Evolutionary conservation across 768 basidiomycete genomes (phyloP), one percentile per base, ranked within the genome.

Genomic region (Russula ochroleuca): DNA sequence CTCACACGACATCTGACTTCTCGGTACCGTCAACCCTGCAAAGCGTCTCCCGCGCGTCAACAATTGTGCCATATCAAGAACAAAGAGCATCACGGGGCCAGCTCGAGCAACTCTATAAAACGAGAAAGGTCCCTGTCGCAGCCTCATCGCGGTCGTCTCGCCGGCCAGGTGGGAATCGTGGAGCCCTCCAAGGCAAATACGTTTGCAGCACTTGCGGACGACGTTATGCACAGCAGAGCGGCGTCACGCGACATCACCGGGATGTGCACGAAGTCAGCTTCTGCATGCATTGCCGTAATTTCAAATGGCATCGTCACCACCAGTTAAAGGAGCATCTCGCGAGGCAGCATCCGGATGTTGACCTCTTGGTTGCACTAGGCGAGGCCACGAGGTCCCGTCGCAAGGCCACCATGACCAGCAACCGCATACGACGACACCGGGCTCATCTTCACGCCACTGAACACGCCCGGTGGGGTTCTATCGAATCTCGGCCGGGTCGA

Each of bases 251-350:
- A 4, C 60, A 61, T 48, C 45, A 38, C 5, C 23, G 10, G 4
- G 53, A 61, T 17, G 38, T 17, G 5, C 60, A 54, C 17, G 43
- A 45, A 17, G 41, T 43, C 17, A 54, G 9, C 7, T 9, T 37
- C 13, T 28, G 28, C 28, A 41, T 9, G 6, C 14, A 28, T 23
- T 54, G 52, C 15, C 21, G 28, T 28, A 4, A 5, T 28, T 54
- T 61, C 60, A 47, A 31, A 48, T 61, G 60, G 60, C 25, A 25
- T 23, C 53, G 60, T 17, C 43, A 19, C 0, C 54, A 61, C 43
- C 14, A 35, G 7, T 15, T 54, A 2, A 38, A 48, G 19, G 5
- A 37, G 8, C 53, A 61, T 14, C 19, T 61, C 7, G 19, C 37
- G 17, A 9, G n/a, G 25, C n/a, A 37, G 19, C 60, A 61, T 15